Conservation (phyloP, 768 basidiomycete species). For the Russula olivacea region DNA sequence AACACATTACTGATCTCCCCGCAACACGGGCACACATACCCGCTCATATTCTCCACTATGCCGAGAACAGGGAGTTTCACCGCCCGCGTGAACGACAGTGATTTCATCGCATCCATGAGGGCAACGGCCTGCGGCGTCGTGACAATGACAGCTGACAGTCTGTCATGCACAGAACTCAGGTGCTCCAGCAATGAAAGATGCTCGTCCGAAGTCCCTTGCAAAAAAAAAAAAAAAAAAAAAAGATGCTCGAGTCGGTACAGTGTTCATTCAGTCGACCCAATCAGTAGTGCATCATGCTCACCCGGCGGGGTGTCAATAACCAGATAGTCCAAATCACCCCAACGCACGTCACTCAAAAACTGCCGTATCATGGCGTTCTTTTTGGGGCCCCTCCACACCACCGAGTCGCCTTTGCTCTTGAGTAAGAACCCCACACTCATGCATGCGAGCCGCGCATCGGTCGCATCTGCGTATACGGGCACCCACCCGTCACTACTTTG, state of each 20-base stretch:
- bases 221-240: not conserved
- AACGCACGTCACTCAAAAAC: slow-evolving; percentile 89
- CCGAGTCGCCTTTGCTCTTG: slow-evolving; percentile 84
- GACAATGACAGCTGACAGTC: slow-evolving; percentile 81
- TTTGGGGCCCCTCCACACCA: slow-evolving; percentile 98
- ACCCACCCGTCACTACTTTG: slow-evolving; percentile 97
- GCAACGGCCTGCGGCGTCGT: slow-evolving; percentile 98
- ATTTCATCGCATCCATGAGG: slow-evolving; percentile 91
- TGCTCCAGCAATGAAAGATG: slow-evolving; percentile 95
- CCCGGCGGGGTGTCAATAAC: slow-evolving; percentile 97
- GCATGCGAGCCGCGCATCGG: slow-evolving; percentile 68
- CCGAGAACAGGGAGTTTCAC: slow-evolving; percentile 85
- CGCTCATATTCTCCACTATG: slow-evolving; percentile 97
- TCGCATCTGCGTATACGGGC: slow-evolving; percentile 89
- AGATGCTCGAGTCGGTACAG: not conserved
- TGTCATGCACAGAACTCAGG: slow-evolving; percentile 73
- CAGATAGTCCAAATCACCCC: slow-evolving; percentile 90
- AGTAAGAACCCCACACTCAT: slow-evolving; percentile 98
- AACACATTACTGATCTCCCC: slow-evolving; percentile 94
- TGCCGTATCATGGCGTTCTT: slow-evolving; percentile 98
- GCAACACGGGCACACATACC: slow-evolving; percentile 96
- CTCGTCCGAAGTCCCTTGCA: slow-evolving; percentile 95
- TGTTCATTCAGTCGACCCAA: not conserved
- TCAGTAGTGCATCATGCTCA: slow-evolving; percentile 36
- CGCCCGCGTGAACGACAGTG: slow-evolving; percentile 88